Base-by-base conservation (phyloP, 2,329 filamentous ascomycete genomes). In the Alternaria panax region DNA sequence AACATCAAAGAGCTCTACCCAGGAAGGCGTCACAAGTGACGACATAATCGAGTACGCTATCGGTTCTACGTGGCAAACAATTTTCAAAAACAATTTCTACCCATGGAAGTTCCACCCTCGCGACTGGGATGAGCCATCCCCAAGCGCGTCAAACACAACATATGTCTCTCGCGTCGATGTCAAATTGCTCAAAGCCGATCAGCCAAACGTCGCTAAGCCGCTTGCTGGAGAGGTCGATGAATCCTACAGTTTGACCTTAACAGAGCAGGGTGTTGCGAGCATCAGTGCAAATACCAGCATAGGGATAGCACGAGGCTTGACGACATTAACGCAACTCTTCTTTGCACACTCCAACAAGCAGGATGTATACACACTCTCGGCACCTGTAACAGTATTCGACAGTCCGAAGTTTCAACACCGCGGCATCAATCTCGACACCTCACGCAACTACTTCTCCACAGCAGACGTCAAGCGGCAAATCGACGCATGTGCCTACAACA, bases 321-420 rank as follows among this genome's bases (percentile, higher is more conserved):
- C 91, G 66, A 89, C 90, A 2, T 92, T 95, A 71, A 84, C 86
- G 0, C 92, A 96, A 80, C 85, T 96, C 16, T 95, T 95, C 80
- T 94, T 88, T 79, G 76, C 87, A 74, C 89, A 92, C 78, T 88
- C 88, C 38, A 72, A 82, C 4, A 86, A 85, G 25, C 71, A 78
- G 11, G 34, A 65, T 36, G 77, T 83, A 1, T 96, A 96, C 80
- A 92, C 90, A 1, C 84, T 84, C 1, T 78, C 87, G 36, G 90
- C 89, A 1, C 93, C 93, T 0, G 84, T 96, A 3, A 75, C 80
- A 0, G 91, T 96, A 70, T 77, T 79, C n/a, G 93, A 96, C 76
- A 79, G 82, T 53, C 93, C 93, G 27, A 86, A 86, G 70, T 96
- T 92, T 77, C 78, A 84, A 14, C 91, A 96, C 77, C 88, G 93